phyloP scores from a whole-genome alignment of 1,139 yeast genomes.

The Debaryomycetaceae sp. region DNA sequence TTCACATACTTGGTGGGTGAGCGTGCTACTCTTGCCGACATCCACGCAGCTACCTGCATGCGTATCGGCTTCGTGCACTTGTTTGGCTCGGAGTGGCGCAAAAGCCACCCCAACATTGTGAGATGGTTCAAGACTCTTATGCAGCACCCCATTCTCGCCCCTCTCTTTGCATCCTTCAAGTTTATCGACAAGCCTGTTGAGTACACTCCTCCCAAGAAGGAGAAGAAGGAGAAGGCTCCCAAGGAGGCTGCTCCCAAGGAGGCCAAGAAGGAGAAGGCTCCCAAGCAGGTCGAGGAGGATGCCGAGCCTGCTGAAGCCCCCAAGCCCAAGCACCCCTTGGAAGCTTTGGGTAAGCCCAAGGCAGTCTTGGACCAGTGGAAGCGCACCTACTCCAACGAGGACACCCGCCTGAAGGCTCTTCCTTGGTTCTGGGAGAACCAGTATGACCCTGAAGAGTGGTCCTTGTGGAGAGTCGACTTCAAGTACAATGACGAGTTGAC shows the following conservation, averaged over 20 bases:
- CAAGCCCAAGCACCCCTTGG: slow-evolving; percentile 91
- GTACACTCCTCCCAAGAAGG: slow-evolving; percentile 73
- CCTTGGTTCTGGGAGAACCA: slow-evolving; percentile 97
- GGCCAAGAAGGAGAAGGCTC: slow-evolving; percentile 25
- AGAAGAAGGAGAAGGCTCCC: slow-evolving; percentile 57
- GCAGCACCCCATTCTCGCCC: slow-evolving; percentile 43
- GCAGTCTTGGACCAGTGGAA: slow-evolving; percentile 88
- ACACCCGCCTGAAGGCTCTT: slow-evolving; percentile 85
- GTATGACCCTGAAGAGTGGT: slow-evolving; percentile 89
- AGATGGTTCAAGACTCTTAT: slow-evolving; percentile 82
- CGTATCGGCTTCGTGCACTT: slow-evolving; percentile 56
- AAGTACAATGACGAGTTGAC: slow-evolving; percentile 97
- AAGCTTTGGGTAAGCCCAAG: slow-evolving; percentile 63
- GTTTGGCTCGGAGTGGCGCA: slow-evolving; percentile 73
- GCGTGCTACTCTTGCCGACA: slow-evolving; percentile 78
- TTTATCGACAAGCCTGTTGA: slow-evolving; percentile 59
- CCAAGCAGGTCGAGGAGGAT: slow-evolving; percentile 26
- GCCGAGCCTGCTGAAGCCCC: slow-evolving; percentile 32
- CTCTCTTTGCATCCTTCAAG: slow-evolving; percentile 32
- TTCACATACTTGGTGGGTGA: slow-evolving; percentile 90
- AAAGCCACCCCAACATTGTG: slow-evolving; percentile 57
- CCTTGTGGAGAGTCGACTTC: slow-evolving; percentile 91
- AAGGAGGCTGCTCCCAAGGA: slow-evolving; percentile 72
- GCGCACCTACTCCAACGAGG: slow-evolving; percentile 94
- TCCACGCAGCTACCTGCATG: slow-evolving; percentile 49